Evolutionary conservation across 2,329 filamentous ascomycete species (phyloP).

Genomic region (Aspergillus ochraceoroseus): DNA sequence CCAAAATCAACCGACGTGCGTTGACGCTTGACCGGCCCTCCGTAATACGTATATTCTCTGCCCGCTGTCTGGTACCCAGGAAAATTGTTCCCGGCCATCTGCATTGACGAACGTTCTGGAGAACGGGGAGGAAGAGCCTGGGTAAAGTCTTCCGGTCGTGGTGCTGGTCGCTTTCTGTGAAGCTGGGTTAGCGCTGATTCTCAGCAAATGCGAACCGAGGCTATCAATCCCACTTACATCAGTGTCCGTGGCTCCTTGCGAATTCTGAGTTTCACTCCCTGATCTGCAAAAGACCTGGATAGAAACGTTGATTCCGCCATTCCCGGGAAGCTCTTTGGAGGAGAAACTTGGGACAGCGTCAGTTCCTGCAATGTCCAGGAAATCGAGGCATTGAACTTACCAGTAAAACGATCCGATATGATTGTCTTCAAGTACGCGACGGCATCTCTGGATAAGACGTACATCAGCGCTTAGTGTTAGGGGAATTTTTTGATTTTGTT

Average conservation of each 20-base stretch:
- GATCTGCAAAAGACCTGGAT: conserved; percentile 77
- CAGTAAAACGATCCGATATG: conserved; percentile 64
- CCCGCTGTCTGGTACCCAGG: conserved; percentile 31
- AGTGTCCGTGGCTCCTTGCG: conserved; percentile 72
- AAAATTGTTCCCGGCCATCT: conserved; percentile 33
- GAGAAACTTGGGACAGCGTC: conserved; percentile 33
- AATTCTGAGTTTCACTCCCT: conserved; percentile 75
- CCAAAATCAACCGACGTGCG: conserved; percentile 40
- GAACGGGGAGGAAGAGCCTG: conserved; percentile 36
- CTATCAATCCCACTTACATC: conserved; percentile 30
- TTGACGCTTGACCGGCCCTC: conserved; percentile 36
- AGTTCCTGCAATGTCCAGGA: conserved; percentile 10
- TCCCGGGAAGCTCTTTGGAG: conserved; percentile 67
- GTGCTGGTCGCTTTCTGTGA: conserved; percentile 37
- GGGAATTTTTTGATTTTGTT: too few species aligned
- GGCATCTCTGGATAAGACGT: conserved; percentile 30
- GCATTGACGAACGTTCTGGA: conserved; percentile 37
- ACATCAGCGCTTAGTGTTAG: conserved; percentile 18
- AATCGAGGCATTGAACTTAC: conserved; percentile 35
- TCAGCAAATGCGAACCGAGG: not conserved
- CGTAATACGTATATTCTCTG: conserved; percentile 37
- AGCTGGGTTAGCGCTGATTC: conserved; percentile 15
- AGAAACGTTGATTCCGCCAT: conserved; percentile 77
- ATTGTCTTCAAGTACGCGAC: conserved; percentile 52
- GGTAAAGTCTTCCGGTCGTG: conserved; percentile 39